Evolutionary conservation across 1,139 yeast species (phyloP).

Genomic region (Petasospora rhodanensis): DNA sequence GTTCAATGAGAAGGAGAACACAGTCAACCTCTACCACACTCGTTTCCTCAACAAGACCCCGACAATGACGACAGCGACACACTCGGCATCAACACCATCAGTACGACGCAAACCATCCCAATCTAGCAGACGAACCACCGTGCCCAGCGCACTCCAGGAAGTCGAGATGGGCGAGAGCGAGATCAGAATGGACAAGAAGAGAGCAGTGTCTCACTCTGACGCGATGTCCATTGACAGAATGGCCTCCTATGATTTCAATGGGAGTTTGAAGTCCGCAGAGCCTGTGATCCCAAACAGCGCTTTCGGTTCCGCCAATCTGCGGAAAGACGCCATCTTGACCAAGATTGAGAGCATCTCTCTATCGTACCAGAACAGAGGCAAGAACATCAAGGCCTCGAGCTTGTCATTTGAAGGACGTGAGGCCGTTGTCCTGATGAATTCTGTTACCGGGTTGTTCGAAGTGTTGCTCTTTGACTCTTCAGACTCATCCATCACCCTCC

Average conservation of each 20-base stretch:
- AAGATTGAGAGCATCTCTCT: conserved; percentile 45
- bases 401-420: conserved; percentile 51
- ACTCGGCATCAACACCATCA: conserved; percentile 2
- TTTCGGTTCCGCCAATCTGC: conserved; percentile 11
- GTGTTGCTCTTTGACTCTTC: conserved; percentile 44
- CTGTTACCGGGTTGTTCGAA: conserved; percentile 34
- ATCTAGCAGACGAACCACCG: conserved; percentile 11
- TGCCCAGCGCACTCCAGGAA: conserved; percentile 8
- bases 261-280: conserved; percentile 15
- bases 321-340: conserved; percentile 65
- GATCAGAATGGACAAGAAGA: conserved; percentile 39
- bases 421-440: conserved; percentile 47
- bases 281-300: conserved; percentile 8
- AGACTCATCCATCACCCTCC: conserved; percentile 24
- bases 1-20: conserved; percentile 40
- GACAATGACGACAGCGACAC: too few species aligned
- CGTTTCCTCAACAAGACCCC: conserved; percentile 26
- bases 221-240: conserved; percentile 58
- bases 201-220: conserved; percentile 54
- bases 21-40: conserved; percentile 46
- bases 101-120: conserved; percentile 18
- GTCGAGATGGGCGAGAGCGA: conserved; percentile 10
- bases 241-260: conserved; percentile 37
- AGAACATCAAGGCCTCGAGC: conserved; percentile 39
- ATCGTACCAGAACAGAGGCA: conserved; percentile 30